Evolutionary conservation across 2,329 filamentous ascomycete genomes (phyloP).

Genomic region (Cladorrhinum sp.): DNA sequence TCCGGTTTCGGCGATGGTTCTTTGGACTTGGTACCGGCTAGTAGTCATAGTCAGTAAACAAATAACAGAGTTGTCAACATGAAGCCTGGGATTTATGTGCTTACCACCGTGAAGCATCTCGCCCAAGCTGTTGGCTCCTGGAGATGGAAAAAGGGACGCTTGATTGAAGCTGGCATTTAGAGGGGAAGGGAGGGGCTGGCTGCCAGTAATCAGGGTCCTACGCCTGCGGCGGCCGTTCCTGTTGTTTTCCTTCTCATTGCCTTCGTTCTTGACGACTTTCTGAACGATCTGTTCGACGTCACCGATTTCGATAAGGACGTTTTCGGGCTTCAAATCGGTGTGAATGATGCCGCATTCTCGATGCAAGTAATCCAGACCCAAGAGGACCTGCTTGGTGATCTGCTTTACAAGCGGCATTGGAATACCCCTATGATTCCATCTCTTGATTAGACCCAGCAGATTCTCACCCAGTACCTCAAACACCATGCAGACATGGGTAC

Average conservation of each 20-base stretch:
- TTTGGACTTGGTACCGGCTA: slow-evolving; percentile 36
- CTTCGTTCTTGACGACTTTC: slow-evolving; percentile 84
- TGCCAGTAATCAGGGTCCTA: slow-evolving; percentile 93
- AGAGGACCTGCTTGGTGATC: slow-evolving; percentile 95
- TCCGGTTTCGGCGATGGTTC: slow-evolving; percentile 50
- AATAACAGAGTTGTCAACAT: not conserved
- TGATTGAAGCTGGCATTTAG: slow-evolving; percentile 89
- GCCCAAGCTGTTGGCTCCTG: slow-evolving; percentile 73
- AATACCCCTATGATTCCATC: slow-evolving; percentile 96
- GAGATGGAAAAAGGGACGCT: slow-evolving; percentile 64
- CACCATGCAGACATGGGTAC: slow-evolving; percentile 97
- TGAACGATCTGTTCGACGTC: slow-evolving; percentile 99
- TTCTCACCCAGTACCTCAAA: slow-evolving; percentile 98
- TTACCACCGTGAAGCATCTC: slow-evolving; percentile 80
- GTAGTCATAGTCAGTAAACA: not conserved
- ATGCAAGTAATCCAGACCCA: slow-evolving; percentile 94
- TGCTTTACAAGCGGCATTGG: slow-evolving; percentile 96
- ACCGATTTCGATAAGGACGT: slow-evolving; percentile 97
- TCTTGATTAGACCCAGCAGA: slow-evolving; percentile 89
- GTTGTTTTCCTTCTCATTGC: slow-evolving; percentile 76
- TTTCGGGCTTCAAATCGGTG: slow-evolving; percentile 95
- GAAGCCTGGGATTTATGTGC: too few species aligned
- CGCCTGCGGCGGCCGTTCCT: slow-evolving; percentile 86
- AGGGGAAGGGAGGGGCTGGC: slow-evolving; percentile 91
- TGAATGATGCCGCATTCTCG: slow-evolving; percentile 98